Evolutionary conservation across 176 grass and related monocot genomes (phyloP), one percentile per base, ranked within the genome.

Genomic region (Musa schizocarpa): DNA sequence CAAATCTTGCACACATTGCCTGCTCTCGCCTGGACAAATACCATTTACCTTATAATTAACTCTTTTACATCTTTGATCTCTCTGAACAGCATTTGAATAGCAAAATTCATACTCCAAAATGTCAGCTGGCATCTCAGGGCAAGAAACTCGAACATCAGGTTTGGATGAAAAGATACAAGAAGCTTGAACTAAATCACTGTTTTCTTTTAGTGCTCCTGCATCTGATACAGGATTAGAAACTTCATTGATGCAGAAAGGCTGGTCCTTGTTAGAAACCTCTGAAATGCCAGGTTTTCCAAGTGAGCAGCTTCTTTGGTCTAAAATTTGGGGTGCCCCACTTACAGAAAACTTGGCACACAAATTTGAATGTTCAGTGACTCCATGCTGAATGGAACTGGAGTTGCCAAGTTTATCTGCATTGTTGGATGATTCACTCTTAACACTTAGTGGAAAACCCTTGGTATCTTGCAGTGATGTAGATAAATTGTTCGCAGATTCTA

Each of bases 81-180:
- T 74, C 13, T 16, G 63, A 53, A 49, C 26, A 81, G 78, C 70
- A 54, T 82, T 69, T 65, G 74, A 83, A 21, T 72, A 49, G 62
- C 22, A 75, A 73, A 69, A 76, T 51, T 74, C 78, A 78, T 71
- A 53, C 29, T 64, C 53, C 72, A 71, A 53, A 79, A 63, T 55
- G 68, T 54, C 0, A 68, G 74, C 49, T 27, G 79, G 62, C 59
- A 86, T 81, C 34, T 73, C 68, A 73, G n/a, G 14, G 29, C 78
- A 86, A 69, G 68, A 88, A 92, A 76, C 63, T 58, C 76, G 78
- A 14, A 73, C 68, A 77, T 71, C 75, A 74, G 56, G 65, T 74
- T 71, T 79, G 65, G 75, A 88, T 69, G 71, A 52, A 71, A 14
- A 76, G 67, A 21, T 55, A 25, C 61, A 49, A 84, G 77, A 55